These are phyloP conservation scores for Lichina pygmaea DNA, from an alignment of 495 filamentous ascomycete species.

Conservation along the genomic window DNA sequence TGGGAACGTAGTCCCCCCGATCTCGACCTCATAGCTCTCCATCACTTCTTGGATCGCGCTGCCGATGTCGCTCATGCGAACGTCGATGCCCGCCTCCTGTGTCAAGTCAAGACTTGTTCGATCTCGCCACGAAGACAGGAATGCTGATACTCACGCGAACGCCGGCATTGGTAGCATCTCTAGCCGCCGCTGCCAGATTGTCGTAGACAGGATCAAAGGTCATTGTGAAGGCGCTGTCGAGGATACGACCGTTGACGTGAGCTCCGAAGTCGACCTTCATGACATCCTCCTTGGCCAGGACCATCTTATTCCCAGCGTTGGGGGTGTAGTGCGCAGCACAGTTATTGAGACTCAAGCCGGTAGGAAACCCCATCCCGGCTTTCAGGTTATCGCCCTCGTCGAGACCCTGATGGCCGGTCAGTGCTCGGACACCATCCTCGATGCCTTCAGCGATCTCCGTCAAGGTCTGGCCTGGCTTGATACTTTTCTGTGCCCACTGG, in stretches of 20 bases:
- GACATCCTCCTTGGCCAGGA: constrained; percentile 57
- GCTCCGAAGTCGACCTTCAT: constrained; percentile 89
- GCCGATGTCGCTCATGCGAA: constrained; percentile 50
- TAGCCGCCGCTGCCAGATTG: constrained; percentile 53
- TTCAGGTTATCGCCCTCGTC: constrained; percentile 52
- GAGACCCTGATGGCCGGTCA: constrained; percentile 53
- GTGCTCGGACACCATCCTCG: constrained; percentile 55
- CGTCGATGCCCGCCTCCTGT: constrained; percentile 58
- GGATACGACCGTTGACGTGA: constrained; percentile 72
- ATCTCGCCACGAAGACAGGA: not conserved
- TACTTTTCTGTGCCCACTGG: constrained; percentile 51
- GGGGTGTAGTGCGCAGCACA: constrained; percentile 77
- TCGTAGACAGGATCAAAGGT: constrained; percentile 69
- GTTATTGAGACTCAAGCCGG: constrained; percentile 65
- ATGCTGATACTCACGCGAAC: constrained; percentile 19
- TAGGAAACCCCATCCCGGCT: constrained; percentile 75
- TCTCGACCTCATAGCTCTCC: constrained; percentile 69
- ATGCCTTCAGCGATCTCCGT: constrained; percentile 67
- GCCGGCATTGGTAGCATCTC: constrained; percentile 70
- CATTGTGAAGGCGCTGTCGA: constrained; percentile 84
- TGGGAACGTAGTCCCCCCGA: constrained; percentile 49
- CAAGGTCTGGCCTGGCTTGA: constrained; percentile 58
- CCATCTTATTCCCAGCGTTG: constrained; percentile 71
- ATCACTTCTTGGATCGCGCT: constrained; percentile 60
- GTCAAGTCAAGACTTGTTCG: not conserved